phyloP scores from a whole-genome alignment of 1,284 basidiomycete genomes.

The Ceratobasidium sp. region DNA sequence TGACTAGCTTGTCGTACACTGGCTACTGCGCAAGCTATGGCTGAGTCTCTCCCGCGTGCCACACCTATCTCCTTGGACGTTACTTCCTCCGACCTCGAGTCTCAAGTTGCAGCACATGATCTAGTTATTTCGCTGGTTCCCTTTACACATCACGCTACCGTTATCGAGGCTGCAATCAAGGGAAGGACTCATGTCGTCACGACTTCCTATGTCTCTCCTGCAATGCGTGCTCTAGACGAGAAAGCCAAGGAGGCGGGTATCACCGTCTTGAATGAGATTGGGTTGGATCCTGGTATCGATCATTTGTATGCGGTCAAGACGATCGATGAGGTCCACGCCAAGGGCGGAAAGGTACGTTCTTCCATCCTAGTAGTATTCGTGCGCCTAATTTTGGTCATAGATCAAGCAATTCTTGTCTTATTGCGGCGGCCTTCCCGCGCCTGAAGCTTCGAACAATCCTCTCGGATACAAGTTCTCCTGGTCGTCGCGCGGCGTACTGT shows the following conservation, averaged over 20 bases:
- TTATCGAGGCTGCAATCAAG: constrained; percentile 97
- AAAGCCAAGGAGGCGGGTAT: constrained; percentile 92
- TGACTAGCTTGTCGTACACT: constrained; percentile 87
- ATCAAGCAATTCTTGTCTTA: constrained; percentile 96
- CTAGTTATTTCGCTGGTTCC: constrained; percentile 98
- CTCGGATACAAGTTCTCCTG: constrained; percentile 99
- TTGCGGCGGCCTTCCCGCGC: constrained; percentile 96
- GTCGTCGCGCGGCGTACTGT: constrained; percentile 96
- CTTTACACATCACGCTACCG: constrained; percentile 91
- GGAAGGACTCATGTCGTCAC: constrained; percentile 96
- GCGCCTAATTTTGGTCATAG: constrained; percentile 58
- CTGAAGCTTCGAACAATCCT: constrained; percentile 92
- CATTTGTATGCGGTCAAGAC: constrained; percentile 98
- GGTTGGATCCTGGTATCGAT: constrained; percentile 95
- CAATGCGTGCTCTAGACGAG: constrained; percentile 89
- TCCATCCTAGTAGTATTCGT: constrained; percentile 21
- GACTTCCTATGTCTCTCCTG: constrained; percentile 92
- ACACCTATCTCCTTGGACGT: constrained; percentile 90
- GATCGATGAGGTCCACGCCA: constrained; percentile 92
- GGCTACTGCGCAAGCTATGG: constrained; percentile 77
- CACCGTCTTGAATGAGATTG: constrained; percentile 98
- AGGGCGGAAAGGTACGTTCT: constrained; percentile 86
- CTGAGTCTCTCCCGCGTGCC: constrained; percentile 76
- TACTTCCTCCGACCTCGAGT: constrained; percentile 79
- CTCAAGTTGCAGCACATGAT: constrained; percentile 87